Evolutionary conservation across 495 filamentous ascomycete genomes (phyloP).

Genomic region (Aeminium ludgeri): DNA sequence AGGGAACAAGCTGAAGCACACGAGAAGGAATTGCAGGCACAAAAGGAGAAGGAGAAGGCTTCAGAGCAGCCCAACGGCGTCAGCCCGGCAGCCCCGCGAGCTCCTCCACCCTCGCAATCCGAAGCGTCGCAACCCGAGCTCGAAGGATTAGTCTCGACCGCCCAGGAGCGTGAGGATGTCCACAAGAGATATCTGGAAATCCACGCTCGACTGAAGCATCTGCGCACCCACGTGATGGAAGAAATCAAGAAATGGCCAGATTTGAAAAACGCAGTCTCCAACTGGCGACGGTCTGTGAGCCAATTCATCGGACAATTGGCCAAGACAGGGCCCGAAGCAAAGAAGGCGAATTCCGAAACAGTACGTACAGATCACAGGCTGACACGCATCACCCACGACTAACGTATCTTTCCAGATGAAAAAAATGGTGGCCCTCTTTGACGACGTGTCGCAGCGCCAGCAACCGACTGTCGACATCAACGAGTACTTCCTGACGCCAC

Average conservation of each 20-base stretch:
- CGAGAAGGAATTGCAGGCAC: constrained; percentile 12
- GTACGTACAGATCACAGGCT: constrained; percentile 25
- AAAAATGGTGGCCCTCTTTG: constrained; percentile 31
- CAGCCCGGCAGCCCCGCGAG: background rate
- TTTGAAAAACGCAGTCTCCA: constrained; percentile 51
- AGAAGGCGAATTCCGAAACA: constrained; percentile 34
- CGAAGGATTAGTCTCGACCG: constrained; percentile 5
- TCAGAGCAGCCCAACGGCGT: background rate
- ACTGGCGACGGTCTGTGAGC: constrained; percentile 54
- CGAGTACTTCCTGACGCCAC: constrained; percentile 33
- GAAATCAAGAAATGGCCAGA: constrained; percentile 34
- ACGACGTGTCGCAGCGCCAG: constrained; percentile 29
- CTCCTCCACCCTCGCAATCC: background rate
- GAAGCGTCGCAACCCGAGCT: no score
- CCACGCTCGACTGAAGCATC: constrained; percentile 53
- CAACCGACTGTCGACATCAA: constrained; percentile 49
- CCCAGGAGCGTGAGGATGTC: constrained; percentile 26
- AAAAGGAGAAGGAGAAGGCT: constrained; percentile 3
- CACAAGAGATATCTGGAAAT: constrained; percentile 50
- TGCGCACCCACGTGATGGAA: constrained; percentile 39
- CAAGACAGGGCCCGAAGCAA: constrained; percentile 33
- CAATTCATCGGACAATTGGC: constrained; percentile 62
- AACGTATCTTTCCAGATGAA: constrained; percentile 24
- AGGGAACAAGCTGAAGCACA: constrained; percentile 16
- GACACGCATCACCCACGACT: background rate